These are phyloP conservation scores for Aureobasidium sp. DNA, from an alignment of 2,329 filamentous ascomycete species.

Conservation along the genomic window DNA sequence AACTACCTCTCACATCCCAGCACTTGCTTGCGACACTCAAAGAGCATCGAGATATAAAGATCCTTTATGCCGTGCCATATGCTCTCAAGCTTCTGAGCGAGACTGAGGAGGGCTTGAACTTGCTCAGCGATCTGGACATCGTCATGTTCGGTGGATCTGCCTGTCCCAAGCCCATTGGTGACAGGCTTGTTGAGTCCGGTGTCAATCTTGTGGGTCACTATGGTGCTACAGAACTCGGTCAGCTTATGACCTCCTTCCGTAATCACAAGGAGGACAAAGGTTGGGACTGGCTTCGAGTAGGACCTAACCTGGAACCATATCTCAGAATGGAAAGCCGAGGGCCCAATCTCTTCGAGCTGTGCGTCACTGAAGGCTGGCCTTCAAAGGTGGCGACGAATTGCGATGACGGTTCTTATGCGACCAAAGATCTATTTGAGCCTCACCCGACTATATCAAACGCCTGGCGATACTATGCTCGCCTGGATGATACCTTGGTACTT, in stretches of 20 bases:
- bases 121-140: slow-evolving; percentile 19
- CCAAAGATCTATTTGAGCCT: slow-evolving; percentile 38
- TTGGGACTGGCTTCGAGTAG: slow-evolving; percentile 52
- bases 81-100: slow-evolving; percentile 55
- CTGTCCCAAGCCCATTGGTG: slow-evolving; percentile 22
- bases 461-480: slow-evolving; percentile 38
- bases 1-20: slow-evolving; percentile 43
- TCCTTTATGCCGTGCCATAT: slow-evolving; percentile 57
- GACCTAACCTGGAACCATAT: slow-evolving; percentile 35
- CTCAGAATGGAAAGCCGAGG: slow-evolving; percentile 29
- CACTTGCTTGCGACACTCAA: slow-evolving; percentile 21
- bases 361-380: slow-evolving; percentile 25
- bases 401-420: slow-evolving; percentile 40
- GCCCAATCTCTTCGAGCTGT: slow-evolving; percentile 32
- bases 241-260: slow-evolving; percentile 53
- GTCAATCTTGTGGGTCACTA: slow-evolving; percentile 22
- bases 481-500: slow-evolving; percentile 39
- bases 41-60: slow-evolving; percentile 33
- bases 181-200: slow-evolving; percentile 20
- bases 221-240: slow-evolving; percentile 50
- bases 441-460: slow-evolving; percentile 34
- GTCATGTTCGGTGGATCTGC: slow-evolving; percentile 24
- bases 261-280: slow-evolving; percentile 39
- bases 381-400: slow-evolving; percentile 33
- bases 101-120: slow-evolving; percentile 39